Percentiles rank a stretch among this genome's conserved stretches.
phyloP scores from a whole-genome alignment of 805 yeast genomes.

The Candida pini region DNA sequence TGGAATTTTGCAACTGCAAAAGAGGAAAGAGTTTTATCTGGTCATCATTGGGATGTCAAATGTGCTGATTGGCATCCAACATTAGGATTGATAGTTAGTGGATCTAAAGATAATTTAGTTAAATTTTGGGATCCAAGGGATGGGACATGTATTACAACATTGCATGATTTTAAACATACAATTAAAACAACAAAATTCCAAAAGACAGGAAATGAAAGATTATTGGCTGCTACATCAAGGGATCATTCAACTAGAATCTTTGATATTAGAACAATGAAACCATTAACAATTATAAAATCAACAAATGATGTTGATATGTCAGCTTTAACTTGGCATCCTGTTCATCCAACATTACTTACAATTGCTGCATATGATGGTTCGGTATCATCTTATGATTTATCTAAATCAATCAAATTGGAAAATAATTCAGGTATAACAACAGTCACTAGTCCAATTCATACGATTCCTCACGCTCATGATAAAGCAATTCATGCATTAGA shows the following conservation, averaged over 20 bases:
- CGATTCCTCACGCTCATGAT: slow-evolving; percentile 90
- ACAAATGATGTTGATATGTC: slow-evolving; percentile 74
- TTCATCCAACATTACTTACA: slow-evolving; percentile 71
- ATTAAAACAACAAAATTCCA: slow-evolving; percentile 84
- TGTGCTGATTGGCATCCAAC: slow-evolving; percentile 95
- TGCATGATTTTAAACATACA: slow-evolving; percentile 92
- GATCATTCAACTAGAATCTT: slow-evolving; percentile 85
- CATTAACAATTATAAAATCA: slow-evolving; percentile 65
- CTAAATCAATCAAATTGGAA: slow-evolving; percentile 39
- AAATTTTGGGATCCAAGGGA: slow-evolving; percentile 96
- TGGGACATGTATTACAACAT: slow-evolving; percentile 65
- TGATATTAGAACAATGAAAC: slow-evolving; percentile 82
- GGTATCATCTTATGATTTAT: slow-evolving; percentile 68
- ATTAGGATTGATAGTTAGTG: slow-evolving; percentile 81
- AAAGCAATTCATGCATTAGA: slow-evolving; percentile 85
- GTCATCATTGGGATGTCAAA: slow-evolving; percentile 99
- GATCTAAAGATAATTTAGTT: slow-evolving; percentile 90
- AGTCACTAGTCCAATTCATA: slow-evolving; percentile 30
- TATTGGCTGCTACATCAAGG: slow-evolving; percentile 81
- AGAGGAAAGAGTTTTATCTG: slow-evolving; percentile 74
- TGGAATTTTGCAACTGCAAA: slow-evolving; percentile 91
- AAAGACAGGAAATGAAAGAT: slow-evolving; percentile 55
- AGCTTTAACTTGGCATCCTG: slow-evolving; percentile 89
- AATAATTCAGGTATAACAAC: slow-evolving; percentile 27
- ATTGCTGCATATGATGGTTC: slow-evolving; percentile 91